A percentile compares a stretch with the other conserved stretches of the same genome.
Evolutionary conservation across 805 yeast genomes (phyloP).

Genomic region (Yarrowia sp.): DNA sequence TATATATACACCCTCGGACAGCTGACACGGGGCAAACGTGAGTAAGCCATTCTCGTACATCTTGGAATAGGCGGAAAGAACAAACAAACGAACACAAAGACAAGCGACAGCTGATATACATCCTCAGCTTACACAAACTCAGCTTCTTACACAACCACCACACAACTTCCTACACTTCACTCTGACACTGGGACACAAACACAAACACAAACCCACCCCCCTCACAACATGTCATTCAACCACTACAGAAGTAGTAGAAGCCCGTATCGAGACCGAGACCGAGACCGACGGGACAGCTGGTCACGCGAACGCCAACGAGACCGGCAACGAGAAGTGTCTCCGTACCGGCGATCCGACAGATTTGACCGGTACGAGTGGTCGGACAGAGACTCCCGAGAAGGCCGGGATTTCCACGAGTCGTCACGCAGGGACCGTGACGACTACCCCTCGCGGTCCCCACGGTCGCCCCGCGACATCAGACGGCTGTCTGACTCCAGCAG

Average conservation of each 20-base stretch:
- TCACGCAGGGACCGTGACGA: not conserved
- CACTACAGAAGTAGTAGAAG: constrained; percentile 21
- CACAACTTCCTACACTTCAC: too few species aligned
- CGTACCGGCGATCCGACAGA: not conserved
- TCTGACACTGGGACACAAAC: not conserved
- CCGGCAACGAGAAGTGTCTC: not conserved
- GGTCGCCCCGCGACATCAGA: constrained; percentile 13
- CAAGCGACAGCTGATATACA: not conserved
- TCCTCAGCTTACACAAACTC: not conserved
- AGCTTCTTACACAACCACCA: not conserved
- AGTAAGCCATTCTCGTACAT: constrained; percentile 4
- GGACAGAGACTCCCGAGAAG: not conserved
- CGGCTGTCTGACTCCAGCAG: constrained; percentile 12
- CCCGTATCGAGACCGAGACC: not conserved
- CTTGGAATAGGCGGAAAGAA: not conserved
- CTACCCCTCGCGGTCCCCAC: not conserved
- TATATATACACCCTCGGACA: too few species aligned
- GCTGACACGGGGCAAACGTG: too few species aligned
- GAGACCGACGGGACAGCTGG: not conserved
- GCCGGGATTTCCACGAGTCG: not conserved
- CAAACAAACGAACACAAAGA: not conserved
- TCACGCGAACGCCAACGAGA: not conserved
- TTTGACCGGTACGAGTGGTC: not conserved
- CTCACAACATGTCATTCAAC: constrained; percentile 12
- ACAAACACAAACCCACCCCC: not conserved